These are phyloP conservation scores for Solanum neorickii DNA, from an alignment of 257 asterid species.

Conservation along the genomic window DNA sequence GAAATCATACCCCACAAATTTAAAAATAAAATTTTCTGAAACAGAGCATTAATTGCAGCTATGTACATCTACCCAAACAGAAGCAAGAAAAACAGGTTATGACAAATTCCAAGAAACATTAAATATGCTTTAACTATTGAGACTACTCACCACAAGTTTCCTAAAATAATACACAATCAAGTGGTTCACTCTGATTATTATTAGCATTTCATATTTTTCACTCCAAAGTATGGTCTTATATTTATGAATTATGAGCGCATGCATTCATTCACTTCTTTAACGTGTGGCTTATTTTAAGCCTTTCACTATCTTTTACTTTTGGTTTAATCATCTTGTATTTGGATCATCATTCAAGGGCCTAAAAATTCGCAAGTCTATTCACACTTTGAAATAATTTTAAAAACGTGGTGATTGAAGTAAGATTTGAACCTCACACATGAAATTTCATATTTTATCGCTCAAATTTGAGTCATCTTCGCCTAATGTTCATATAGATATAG, in stretches of 20 bases:
- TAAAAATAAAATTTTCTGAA: conserved; percentile 1
- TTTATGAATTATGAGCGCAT: neutral
- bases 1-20: conserved; percentile 8
- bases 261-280: conserved; percentile 1
- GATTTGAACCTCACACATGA: neutral
- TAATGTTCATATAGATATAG: neutral
- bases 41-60: conserved; percentile 43
- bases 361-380: neutral
- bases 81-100: conserved; percentile 6
- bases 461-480: neutral
- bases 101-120: conserved; percentile 40
- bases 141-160: conserved; percentile 15
- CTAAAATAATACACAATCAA: neutral
- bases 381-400: neutral
- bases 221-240: neutral
- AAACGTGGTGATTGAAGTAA: neutral
- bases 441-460: neutral
- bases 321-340: neutral
- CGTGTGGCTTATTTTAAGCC: neutral
- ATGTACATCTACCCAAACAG: conserved; percentile 23
- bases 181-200: neutral
- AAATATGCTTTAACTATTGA: conserved; percentile 10
- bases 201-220: neutral
- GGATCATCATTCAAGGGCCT: neutral
- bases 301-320: conserved; percentile 18